Conservation (phyloP, 2,329 filamentous ascomycete genomes). For the Scedosporium dehoogii region DNA sequence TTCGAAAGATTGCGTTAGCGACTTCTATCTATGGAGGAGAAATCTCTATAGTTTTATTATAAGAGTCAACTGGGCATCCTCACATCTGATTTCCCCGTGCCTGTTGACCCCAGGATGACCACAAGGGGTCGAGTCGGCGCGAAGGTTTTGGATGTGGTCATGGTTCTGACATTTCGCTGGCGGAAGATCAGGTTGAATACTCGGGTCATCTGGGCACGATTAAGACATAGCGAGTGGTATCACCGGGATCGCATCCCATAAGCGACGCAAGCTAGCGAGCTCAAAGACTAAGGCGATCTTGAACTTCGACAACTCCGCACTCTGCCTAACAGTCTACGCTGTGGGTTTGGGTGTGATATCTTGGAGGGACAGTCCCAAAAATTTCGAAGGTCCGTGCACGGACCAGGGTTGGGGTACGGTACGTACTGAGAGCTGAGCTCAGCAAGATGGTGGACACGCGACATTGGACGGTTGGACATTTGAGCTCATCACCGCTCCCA, state of each 20-base stretch:
- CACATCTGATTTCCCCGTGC: constrained; percentile 89
- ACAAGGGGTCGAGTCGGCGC: constrained; percentile 53
- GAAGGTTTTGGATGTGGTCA: constrained; percentile 13
- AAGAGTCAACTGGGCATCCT: constrained; percentile 13
- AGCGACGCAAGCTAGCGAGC: background rate
- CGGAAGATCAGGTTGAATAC: background rate
- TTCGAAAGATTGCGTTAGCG: background rate
- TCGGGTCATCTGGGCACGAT: background rate
- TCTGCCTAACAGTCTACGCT: too few species aligned
- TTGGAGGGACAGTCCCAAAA: too few species aligned
- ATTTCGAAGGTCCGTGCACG: too few species aligned
- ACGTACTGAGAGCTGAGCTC: too few species aligned
- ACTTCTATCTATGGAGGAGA: background rate
- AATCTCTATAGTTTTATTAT: background rate
- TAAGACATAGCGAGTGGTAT: background rate
- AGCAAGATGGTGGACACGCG: too few species aligned
- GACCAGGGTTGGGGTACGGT: too few species aligned
- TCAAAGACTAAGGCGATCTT: too few species aligned
- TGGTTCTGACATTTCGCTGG: background rate
- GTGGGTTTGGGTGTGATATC: too few species aligned
- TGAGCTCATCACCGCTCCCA: too few species aligned
- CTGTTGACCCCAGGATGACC: constrained; percentile 79
- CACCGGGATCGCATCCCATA: background rate
- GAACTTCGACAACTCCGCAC: too few species aligned
- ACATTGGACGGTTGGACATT: too few species aligned